A percentile compares a stretch with the other conserved stretches of the same genome.
Conservation (phyloP, 768 basidiomycete genomes). For the Pulveroboletus sp. region DNA sequence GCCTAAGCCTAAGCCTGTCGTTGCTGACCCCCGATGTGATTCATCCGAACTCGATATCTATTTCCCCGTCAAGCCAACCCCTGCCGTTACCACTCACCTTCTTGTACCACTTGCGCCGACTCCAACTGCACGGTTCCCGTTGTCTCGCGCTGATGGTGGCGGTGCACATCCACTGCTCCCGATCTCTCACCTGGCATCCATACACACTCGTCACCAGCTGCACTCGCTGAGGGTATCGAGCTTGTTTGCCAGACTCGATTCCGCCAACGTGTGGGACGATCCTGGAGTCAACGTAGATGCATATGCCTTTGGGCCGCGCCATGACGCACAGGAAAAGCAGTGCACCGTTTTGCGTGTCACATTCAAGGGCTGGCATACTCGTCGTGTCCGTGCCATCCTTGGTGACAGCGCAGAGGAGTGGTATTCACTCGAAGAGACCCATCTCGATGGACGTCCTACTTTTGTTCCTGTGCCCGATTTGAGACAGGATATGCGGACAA, state of each 20-base stretch:
- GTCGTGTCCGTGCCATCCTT: slow-evolving; percentile 59
- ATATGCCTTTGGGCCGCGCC: slow-evolving; percentile 51
- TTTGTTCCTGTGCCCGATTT: background rate
- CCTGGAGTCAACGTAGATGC: slow-evolving; percentile 49
- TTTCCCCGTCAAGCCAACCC: slow-evolving; percentile 41
- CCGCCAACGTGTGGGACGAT: slow-evolving; percentile 56
- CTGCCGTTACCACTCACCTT: slow-evolving; percentile 56
- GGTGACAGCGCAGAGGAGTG: slow-evolving; percentile 71
- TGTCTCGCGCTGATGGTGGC: slow-evolving; percentile 28
- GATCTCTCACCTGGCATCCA: slow-evolving; percentile 43
- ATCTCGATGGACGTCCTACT: slow-evolving; percentile 10
- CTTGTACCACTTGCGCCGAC: slow-evolving; percentile 76
- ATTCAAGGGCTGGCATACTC: slow-evolving; percentile 69
- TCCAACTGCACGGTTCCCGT: slow-evolving; percentile 60
- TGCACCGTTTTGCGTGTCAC: slow-evolving; percentile 65
- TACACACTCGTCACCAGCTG: slow-evolving; percentile 49
- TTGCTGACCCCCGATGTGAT: slow-evolving; percentile 9
- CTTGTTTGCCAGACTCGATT: slow-evolving; percentile 68
- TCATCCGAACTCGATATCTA: slow-evolving; percentile 54
- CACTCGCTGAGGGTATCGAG: slow-evolving; percentile 64
- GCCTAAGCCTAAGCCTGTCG: slow-evolving; percentile 12
- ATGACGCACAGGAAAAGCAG: slow-evolving; percentile 38
- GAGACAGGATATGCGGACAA: background rate
- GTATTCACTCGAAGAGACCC: slow-evolving; percentile 65
- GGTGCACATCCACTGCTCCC: slow-evolving; percentile 43